Conservation (phyloP, 2,329 filamentous ascomycete species). For the Diaporthe nobilis region DNA sequence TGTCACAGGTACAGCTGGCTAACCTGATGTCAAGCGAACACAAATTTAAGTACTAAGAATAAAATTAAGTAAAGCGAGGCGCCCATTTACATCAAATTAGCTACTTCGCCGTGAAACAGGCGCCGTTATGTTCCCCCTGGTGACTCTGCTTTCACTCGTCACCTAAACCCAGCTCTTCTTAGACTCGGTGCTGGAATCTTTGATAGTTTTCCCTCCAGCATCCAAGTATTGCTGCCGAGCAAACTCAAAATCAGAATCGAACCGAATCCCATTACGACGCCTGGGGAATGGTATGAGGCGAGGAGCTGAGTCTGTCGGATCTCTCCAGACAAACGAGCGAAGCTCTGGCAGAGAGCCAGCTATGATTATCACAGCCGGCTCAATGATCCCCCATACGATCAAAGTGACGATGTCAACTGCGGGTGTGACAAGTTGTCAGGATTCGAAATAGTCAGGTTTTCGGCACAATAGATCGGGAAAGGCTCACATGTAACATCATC, state of each 20-base stretch:
- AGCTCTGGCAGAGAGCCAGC: conserved; percentile 32
- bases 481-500: conserved; percentile 32
- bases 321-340: conserved; percentile 15
- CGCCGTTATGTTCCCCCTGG: neutral
- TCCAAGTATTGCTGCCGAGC: conserved; percentile 27
- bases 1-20: neutral
- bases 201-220: conserved; percentile 22
- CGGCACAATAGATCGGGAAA: no score
- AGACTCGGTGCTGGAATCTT: neutral
- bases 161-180: conserved; percentile 17
- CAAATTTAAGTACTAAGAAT: neutral
- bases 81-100: neutral
- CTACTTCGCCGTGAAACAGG: neutral
- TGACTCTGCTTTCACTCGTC: neutral
- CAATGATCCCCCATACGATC: conserved; percentile 10
- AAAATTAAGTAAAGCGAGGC: neutral
- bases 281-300: neutral
- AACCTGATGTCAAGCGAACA: no score
- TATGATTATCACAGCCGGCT: conserved; percentile 29
- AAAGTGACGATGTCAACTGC: conserved; percentile 23
- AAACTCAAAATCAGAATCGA: conserved; percentile 27
- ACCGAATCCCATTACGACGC: conserved; percentile 9
- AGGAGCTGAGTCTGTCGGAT: neutral
- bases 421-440: neutral
- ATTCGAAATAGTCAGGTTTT: neutral